phyloP scores from a whole-genome alignment of 805 yeast genomes.

The Schwanniomyces vanrijiae region DNA sequence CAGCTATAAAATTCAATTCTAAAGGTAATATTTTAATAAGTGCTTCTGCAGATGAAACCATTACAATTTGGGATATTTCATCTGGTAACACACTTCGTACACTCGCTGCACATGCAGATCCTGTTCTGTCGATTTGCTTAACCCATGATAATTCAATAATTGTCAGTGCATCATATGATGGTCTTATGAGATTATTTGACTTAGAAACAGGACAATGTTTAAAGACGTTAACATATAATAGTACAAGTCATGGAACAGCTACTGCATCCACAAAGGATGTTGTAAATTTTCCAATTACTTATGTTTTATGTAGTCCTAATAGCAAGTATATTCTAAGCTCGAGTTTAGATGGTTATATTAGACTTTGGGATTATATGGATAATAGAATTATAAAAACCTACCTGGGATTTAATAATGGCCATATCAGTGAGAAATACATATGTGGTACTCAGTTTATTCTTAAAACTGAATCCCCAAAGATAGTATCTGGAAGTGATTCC shows the following conservation, averaged over 20 bases:
- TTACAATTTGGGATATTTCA: constrained; percentile 83
- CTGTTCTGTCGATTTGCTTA: constrained; percentile 74
- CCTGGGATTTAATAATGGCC: constrained; percentile 23
- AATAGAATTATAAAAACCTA: constrained; percentile 80
- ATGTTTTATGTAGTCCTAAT: constrained; percentile 74
- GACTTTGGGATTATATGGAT: constrained; percentile 85
- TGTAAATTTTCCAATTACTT: constrained; percentile 67
- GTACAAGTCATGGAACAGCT: constrained; percentile 56
- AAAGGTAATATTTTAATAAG: constrained; percentile 79
- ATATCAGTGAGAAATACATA: constrained; percentile 51
- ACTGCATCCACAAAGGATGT: constrained; percentile 56
- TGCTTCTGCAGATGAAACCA: constrained; percentile 88
- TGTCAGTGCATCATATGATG: constrained; percentile 87
- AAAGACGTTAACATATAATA: constrained; percentile 80
- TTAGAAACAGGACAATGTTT: constrained; percentile 87
- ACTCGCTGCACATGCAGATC: constrained; percentile 89
- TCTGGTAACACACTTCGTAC: constrained; percentile 72
- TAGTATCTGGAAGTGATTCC: constrained; percentile 62
- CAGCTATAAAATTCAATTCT: constrained; percentile 63
- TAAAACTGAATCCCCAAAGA: constrained; percentile 31
- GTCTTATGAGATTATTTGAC: constrained; percentile 86
- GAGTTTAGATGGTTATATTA: constrained; percentile 73
- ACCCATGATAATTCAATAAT: constrained; percentile 80
- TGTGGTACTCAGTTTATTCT: constrained; percentile 55
- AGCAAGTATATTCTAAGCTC: constrained; percentile 76